Evolutionary conservation across 805 yeast genomes (phyloP).

Genomic region (Cyberlindnera petersonii): DNA sequence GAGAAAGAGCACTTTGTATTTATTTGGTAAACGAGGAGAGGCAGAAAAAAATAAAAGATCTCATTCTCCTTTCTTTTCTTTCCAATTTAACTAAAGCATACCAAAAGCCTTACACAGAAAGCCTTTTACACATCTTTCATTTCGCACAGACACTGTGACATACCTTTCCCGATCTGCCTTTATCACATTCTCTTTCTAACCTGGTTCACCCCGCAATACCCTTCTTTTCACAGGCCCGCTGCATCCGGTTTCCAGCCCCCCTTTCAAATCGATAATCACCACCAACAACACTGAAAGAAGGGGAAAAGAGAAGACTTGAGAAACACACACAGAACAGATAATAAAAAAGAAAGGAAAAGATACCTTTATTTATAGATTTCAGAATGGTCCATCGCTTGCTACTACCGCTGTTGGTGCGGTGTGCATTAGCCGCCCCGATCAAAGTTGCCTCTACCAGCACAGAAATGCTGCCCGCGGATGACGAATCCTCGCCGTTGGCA

Average conservation of each 20-base stretch:
- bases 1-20: too few relatives aligned
- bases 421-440: background rate
- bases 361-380: background rate
- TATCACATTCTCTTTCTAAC: too few relatives aligned
- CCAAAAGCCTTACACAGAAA: background rate
- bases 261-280: too few relatives aligned
- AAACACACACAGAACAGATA: background rate
- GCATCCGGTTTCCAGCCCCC: too few relatives aligned
- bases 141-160: too few relatives aligned
- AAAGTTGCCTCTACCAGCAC: background rate
- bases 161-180: too few relatives aligned
- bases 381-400: background rate
- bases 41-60: background rate
- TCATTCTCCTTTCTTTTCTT: background rate
- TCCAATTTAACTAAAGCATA: background rate
- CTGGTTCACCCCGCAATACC: too few relatives aligned
- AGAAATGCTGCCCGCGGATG: background rate
- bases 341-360: background rate
- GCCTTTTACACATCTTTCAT: too few relatives aligned
- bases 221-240: too few relatives aligned
- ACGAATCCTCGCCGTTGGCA: conserved; percentile 6
- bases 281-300: too few relatives aligned
- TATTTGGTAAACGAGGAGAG: too few relatives aligned
- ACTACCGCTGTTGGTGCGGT: background rate
- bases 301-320: background rate